Conservation (phyloP, 2,329 filamentous ascomycete species). For the Zymoseptoria passerinii region DNA sequence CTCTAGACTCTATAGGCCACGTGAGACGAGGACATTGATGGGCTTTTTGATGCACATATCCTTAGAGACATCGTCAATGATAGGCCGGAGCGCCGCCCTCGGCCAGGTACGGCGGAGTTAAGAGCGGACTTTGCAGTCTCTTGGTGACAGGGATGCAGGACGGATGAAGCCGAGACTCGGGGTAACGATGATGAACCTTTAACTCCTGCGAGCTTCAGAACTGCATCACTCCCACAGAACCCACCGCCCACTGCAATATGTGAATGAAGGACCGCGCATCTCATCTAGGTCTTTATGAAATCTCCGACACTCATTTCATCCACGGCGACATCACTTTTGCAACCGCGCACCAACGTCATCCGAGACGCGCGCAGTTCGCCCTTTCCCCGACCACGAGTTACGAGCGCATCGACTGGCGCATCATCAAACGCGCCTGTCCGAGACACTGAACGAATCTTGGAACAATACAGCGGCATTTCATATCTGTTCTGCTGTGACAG, state of each 20-base stretch:
- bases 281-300: background rate
- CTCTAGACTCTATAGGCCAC: background rate
- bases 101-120: background rate
- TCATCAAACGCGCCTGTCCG: background rate
- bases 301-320: background rate
- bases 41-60: background rate
- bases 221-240: background rate
- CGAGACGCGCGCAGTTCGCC: background rate
- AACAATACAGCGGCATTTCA: background rate
- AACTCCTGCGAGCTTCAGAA: background rate
- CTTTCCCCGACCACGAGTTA: background rate
- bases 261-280: background rate
- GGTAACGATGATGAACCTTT: background rate
- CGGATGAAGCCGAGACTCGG: background rate
- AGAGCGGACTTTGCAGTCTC: background rate
- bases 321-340: background rate
- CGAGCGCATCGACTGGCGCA: constrained; percentile 1
- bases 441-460: background rate
- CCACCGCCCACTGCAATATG: background rate
- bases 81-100: background rate
- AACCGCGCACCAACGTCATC: background rate
- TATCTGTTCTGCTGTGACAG: background rate
- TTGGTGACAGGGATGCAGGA: background rate
- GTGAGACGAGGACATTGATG: constrained; percentile 7
- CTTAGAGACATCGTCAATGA: background rate